These are phyloP conservation scores for Pyrenochaeta sp. DNA, from an alignment of 2,329 filamentous ascomycete genomes.

Conservation along the genomic window DNA sequence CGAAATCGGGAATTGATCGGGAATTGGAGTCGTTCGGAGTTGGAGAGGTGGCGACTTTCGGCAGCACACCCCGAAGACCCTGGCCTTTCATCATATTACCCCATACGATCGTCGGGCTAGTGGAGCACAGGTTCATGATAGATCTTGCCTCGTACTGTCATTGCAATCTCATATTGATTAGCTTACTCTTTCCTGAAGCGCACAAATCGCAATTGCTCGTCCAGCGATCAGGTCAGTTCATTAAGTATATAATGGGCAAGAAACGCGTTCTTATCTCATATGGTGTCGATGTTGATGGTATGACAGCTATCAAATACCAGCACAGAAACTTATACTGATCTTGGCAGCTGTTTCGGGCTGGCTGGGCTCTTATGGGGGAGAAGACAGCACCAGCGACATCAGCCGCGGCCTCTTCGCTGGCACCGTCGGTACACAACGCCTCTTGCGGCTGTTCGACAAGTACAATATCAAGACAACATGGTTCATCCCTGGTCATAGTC, in stretches of 20 bases:
- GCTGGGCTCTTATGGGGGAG: conserved; percentile 77
- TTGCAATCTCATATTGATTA: background rate
- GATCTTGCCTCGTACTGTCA: background rate
- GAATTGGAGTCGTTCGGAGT: conserved; percentile 9
- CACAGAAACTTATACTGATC: background rate
- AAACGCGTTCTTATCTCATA: conserved; percentile 67
- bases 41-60: background rate
- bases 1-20: background rate
- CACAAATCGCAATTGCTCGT: background rate
- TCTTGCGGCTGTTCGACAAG: conserved; percentile 76
- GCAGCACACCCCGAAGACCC: background rate
- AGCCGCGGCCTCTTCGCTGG: conserved; percentile 75
- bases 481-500: conserved; percentile 68
- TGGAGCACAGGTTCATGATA: background rate
- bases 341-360: conserved; percentile 63
- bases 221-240: background rate
- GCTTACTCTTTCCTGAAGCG: background rate
- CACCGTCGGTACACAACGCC: conserved; percentile 70
- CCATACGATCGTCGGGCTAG: background rate
- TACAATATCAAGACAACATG: conserved; percentile 75
- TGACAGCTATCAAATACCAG: background rate
- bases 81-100: background rate
- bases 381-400: conserved; percentile 76
- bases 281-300: conserved; percentile 75
- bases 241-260: conserved; percentile 48